These are phyloP conservation scores for Quercus dentata DNA, from an alignment of 306 rosid genomes.

Conservation along the genomic window DNA sequence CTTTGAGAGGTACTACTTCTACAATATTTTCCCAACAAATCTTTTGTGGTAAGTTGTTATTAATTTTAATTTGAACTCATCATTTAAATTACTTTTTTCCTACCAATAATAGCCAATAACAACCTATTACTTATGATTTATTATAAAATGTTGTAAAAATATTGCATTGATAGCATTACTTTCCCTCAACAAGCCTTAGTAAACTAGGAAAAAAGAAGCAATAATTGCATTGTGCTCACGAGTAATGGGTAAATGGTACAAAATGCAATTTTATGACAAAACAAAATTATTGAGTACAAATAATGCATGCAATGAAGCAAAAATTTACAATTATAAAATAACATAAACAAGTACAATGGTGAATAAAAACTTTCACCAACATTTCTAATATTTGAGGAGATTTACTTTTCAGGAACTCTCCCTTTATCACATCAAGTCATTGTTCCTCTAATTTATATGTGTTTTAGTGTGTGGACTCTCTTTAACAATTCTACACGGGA, in stretches of 20 bases:
- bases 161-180: no score
- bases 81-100: no score
- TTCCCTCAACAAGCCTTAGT: not conserved
- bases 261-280: not conserved
- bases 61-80: no score
- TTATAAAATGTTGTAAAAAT: no score
- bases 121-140: no score
- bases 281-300: slow-evolving; percentile 10
- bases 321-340: slow-evolving; percentile 35
- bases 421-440: slow-evolving; percentile 19
- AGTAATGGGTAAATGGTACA: not conserved
- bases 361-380: slow-evolving; percentile 16
- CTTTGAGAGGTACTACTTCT: fast-evolving
- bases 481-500: not conserved
- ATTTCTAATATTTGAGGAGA: not conserved
- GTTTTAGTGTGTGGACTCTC: slow-evolving; percentile 16
- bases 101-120: fast-evolving
- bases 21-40: no score
- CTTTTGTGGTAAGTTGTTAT: no score
- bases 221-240: not conserved
- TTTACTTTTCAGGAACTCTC: slow-evolving; percentile 37
- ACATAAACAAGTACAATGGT: slow-evolving; percentile 26
- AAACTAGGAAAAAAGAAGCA: not conserved
- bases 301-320: slow-evolving; percentile 21
- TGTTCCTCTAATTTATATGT: not conserved